Evolutionary conservation across 495 filamentous ascomycete genomes (phyloP), one percentile per base, ranked within the genome.

Genomic region (Penicillium desertorum): DNA sequence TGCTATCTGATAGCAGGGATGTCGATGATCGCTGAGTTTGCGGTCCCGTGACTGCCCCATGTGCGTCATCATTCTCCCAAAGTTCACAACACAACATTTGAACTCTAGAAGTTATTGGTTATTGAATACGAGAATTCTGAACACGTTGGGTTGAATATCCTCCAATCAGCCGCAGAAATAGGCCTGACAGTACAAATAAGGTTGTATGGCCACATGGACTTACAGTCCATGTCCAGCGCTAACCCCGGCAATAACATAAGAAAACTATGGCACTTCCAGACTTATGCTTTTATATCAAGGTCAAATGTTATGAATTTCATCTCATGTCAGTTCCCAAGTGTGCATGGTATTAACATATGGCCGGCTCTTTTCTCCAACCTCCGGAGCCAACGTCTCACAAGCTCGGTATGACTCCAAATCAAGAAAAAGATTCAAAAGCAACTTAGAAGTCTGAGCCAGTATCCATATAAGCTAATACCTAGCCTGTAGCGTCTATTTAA

Each of bases 141-240:
- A 8, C 34, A 39, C 7, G 2, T 7, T n/a, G n/a, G 1, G 14
- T 1, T 0, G 5, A 16, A 36, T 36, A 47, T 47, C 6, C 8
- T 4, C 20, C 10, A 37, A 20, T 5, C 23, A 36, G 5, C 34
- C 5, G 14, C 34, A 6, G 2, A 39, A 39, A 39, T 39, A n/a
- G 19, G 20, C 9, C 20, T 30, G 36, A 17, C 23, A 29, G 27
- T 29, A 4, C 50, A 52, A 39, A 52, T 52, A 53, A 32, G 39
- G 37, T 43, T 53, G 51, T 39, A 53, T 53, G 14, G 19, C 37
- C 39, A 44, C 51, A 53, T 53, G 51, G 51, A 44, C 42, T 22
- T 34, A 1, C 10, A 34, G 34, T 19, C n/a, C 16, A 46, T 6
- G 3, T 34, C 11, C 30, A 34, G 10, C 9, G 29, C 34, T n/a